Percentiles rank a stretch among this genome's conserved stretches.
phyloP scores from a whole-genome alignment of 768 basidiomycete species.

The Lentinula sp. region DNA sequence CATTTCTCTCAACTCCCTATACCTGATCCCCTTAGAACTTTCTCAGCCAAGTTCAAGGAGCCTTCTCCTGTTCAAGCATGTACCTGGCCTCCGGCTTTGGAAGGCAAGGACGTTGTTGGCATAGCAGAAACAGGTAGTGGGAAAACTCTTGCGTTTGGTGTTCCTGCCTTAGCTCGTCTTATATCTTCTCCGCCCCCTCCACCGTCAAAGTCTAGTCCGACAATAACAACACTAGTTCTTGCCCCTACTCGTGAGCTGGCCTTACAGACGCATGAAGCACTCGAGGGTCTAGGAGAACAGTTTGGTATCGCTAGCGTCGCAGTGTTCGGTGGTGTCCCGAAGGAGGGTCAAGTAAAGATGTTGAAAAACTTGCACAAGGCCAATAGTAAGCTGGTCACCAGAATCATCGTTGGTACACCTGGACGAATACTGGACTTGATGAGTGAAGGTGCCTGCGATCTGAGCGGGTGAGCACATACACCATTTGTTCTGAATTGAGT shows the following conservation, averaged over 20 bases:
- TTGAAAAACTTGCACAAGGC: conserved; percentile 50
- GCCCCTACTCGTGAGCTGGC: conserved; percentile 97
- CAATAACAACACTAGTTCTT: conserved; percentile 69
- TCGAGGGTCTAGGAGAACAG: conserved; percentile 65
- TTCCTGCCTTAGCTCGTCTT: conserved; percentile 78
- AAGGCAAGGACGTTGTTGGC: conserved; percentile 84
- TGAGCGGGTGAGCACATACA: conserved; percentile 53
- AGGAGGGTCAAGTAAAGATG: conserved; percentile 71
- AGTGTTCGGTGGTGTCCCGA: conserved; percentile 92
- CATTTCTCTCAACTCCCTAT: conserved; percentile 72
- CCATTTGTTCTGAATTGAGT: background rate
- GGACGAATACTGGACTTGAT: conserved; percentile 92
- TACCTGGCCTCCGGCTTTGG: conserved; percentile 85
- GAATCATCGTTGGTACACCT: conserved; percentile 92
- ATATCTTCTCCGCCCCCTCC: conserved; percentile 30
- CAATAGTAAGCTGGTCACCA: conserved; percentile 39
- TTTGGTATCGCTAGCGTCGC: conserved; percentile 80
- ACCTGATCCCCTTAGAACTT: conserved; percentile 55
- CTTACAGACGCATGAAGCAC: conserved; percentile 86
- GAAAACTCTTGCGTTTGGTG: conserved; percentile 94
- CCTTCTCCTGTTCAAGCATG: conserved; percentile 97
- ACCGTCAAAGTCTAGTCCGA: conserved; percentile 23
- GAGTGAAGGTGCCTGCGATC: conserved; percentile 77
- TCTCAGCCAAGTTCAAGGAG: conserved; percentile 62
- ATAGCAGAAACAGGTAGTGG: conserved; percentile 98